Percentiles rank a stretch among this genome's conserved stretches.
Conservation (phyloP, 768 basidiomycete genomes). For the Pisolithus albus region DNA sequence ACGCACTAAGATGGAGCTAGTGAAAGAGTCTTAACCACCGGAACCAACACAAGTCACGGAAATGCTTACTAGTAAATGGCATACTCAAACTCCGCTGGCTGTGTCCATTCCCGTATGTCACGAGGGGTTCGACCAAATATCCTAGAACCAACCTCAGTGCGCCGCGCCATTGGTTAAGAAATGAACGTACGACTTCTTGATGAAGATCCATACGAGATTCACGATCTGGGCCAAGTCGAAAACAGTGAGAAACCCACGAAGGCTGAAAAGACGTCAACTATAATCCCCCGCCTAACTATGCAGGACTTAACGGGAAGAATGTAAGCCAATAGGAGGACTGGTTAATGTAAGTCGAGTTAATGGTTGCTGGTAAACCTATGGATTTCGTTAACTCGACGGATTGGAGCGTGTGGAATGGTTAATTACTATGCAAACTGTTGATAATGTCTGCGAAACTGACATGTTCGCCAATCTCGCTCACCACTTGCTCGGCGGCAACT, state of each 20-base stretch:
- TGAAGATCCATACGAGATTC: slow-evolving; percentile 79
- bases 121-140: slow-evolving; percentile 84
- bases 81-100: slow-evolving; percentile 86
- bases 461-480: slow-evolving; percentile 43
- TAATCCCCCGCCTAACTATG: not conserved
- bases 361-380: slow-evolving; percentile 47
- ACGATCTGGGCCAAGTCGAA: slow-evolving; percentile 96
- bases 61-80: slow-evolving; percentile 69
- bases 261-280: slow-evolving; percentile 33
- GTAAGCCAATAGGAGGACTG: slow-evolving; percentile 92
- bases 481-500: slow-evolving; percentile 35
- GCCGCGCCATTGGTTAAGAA: not conserved
- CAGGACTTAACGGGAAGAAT: slow-evolving; percentile 74
- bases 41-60: slow-evolving; percentile 1
- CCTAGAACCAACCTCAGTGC: slow-evolving; percentile 30
- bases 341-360: slow-evolving; percentile 85
- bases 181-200: slow-evolving; percentile 64
- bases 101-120: slow-evolving; percentile 84
- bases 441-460: slow-evolving; percentile 41
- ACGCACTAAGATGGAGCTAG: slow-evolving; percentile 52
- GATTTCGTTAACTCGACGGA: not conserved
- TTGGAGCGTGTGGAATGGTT: not conserved
- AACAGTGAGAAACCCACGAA: slow-evolving; percentile 90
- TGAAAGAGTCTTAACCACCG: not conserved
- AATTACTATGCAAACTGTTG: slow-evolving; percentile 37